Base-by-base conservation (phyloP, 345 rosid species). In the Physaria fendleri region DNA sequence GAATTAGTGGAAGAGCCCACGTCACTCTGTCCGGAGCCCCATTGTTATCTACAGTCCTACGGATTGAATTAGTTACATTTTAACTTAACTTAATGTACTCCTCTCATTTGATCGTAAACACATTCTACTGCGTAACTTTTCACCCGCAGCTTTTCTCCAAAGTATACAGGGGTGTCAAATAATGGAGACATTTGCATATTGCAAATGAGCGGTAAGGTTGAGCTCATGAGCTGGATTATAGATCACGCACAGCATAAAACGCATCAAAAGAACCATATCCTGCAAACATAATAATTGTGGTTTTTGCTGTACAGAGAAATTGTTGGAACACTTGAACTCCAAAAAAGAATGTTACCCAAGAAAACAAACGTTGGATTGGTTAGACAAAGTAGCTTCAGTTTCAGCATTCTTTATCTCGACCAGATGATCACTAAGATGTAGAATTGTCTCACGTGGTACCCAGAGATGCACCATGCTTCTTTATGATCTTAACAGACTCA, bases 11-110 rank as follows among this genome's bases (percentile, higher is more conserved):
- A 82, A 57, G 72, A 84, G 90, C 75, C 14, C 23, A 65, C 69
- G 55, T 7, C 70, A 80, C 53, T 22, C 30, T 39, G 96, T 91
- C 18, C 84, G 93, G 56, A 91, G 93, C 62, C 96, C 93, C 16
- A 64, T 88, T 61, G 88, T 88, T 14, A 55, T 83, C 34, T 77
- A 74, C 29, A 71, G 68, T 23, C 70, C 74, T 35, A 34, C 32
- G 1, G 5, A 49, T 18, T 67, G 52, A 47, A 32, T 22, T 22
- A n/a, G n/a, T n/a, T n/a, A n/a, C n/a, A n/a, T n/a, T n/a, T n/a
- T n/a, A n/a, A n/a, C n/a, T n/a, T n/a, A n/a, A n/a, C n/a, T n/a
- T n/a, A n/a, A 50, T 30, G 14, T 11, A 24, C 34, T 13, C 30
- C 44, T 21, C 12, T 44, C 28, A 23, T 22, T 43, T 5, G 24